These are phyloP conservation scores for Pyrenopolyporus hunteri DNA, from an alignment of 495 filamentous ascomycete genomes.

Conservation along the genomic window DNA sequence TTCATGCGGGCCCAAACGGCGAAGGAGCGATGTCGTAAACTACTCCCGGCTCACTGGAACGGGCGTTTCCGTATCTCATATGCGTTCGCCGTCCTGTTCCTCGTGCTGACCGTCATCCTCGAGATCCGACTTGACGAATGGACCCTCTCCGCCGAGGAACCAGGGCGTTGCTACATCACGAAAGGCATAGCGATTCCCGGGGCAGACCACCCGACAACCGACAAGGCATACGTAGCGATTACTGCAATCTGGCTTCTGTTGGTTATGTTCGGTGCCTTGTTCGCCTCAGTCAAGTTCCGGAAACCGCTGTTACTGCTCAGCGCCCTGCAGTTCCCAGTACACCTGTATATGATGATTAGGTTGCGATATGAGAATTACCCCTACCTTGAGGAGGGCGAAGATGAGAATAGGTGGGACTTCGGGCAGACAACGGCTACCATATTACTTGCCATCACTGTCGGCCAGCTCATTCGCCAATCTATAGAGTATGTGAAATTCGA, in stretches of 20 bases:
- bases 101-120: slow-evolving; percentile 44
- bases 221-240: slow-evolving; percentile 43
- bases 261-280: slow-evolving; percentile 40
- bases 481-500: slow-evolving; percentile 44
- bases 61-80: slow-evolving; percentile 42
- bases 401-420: slow-evolving; percentile 49
- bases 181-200: slow-evolving; percentile 24
- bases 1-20: slow-evolving; percentile 32
- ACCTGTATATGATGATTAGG: slow-evolving; percentile 48
- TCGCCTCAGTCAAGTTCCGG: slow-evolving; percentile 33
- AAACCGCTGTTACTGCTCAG: slow-evolving; percentile 38
- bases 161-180: slow-evolving; percentile 43
- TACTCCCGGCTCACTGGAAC: slow-evolving; percentile 21
- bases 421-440: slow-evolving; percentile 48
- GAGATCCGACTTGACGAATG: slow-evolving; percentile 41
- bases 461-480: slow-evolving; percentile 37
- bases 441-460: slow-evolving; percentile 40
- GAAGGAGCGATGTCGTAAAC: slow-evolving; percentile 13
- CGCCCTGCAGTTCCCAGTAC: slow-evolving; percentile 45
- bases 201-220: slow-evolving; percentile 37
- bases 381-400: slow-evolving; percentile 42
- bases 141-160: slow-evolving; percentile 28
- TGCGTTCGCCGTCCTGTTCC: slow-evolving; percentile 39
- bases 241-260: slow-evolving; percentile 43
- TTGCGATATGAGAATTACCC: slow-evolving; percentile 44